Base-by-base conservation (phyloP, 2,329 filamentous ascomycete species). In the Cercospora sp. region DNA sequence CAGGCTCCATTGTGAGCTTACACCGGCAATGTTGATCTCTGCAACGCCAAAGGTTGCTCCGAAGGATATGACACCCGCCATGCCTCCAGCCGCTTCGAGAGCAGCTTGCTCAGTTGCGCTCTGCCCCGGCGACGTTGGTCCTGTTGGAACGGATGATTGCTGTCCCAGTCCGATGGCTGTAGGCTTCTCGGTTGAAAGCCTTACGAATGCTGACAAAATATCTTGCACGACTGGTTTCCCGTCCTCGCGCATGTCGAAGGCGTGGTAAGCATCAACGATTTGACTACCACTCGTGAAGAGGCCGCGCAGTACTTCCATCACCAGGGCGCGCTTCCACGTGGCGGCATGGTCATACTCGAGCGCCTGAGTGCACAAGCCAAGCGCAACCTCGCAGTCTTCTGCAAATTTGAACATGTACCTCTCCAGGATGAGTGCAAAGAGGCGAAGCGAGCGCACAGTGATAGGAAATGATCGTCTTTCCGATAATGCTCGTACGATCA, bases 1-100 rank as follows among this genome's bases (percentile, higher is more conserved):
- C 12, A 90, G 87, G 79, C 95, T 99, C 93, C 93, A 98, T 76
- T 97, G 91, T 3, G 87, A 89, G 80, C 93, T 97, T 76, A 99
- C 94, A 8, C 93, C 93, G 60, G 84, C 82, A 0, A 88, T 89
- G 71, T 86, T 91, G 28, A 86, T 84, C 28, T 90, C 89, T 66
- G 90, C 88, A 0, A 88, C 84, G 16, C 88, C 86, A 37, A 90
- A 86, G 7, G 90, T 87, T 49, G 90, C 87, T 26, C 62, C 62
- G 43, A 65, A 65, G 66, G 90, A 89, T 76, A 98, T 97, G 28
- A 97, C 92, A 59, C 94, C 94, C 34, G 92, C 89, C 70, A 97
- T 89, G 57, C 93, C 93, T 63, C 91, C 92, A 8, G 75, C 75
- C 28, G 93, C 91, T 80, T 98, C 94, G 7, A 97, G 85, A 73